Percentiles rank a stretch among this genome's conserved stretches.
phyloP scores from a whole-genome alignment of 2,329 filamentous ascomycete genomes.

The Clarireedia hainanense region DNA sequence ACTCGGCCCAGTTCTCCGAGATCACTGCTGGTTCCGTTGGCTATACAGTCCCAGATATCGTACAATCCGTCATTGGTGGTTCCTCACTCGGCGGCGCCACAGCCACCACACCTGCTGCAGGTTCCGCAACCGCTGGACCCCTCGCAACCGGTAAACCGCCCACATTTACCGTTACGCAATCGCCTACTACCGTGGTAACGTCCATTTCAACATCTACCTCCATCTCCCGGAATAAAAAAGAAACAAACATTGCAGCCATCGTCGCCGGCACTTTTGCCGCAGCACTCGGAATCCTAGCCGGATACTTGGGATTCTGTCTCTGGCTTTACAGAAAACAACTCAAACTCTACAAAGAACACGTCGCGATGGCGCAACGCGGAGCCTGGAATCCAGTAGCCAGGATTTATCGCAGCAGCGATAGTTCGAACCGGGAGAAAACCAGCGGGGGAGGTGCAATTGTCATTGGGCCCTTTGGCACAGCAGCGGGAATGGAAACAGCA shows the following conservation, averaged over 20 bases:
- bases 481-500: background rate
- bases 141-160: slow-evolving; percentile 62
- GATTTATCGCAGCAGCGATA: background rate
- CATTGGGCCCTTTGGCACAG: background rate
- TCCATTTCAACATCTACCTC: slow-evolving; percentile 26
- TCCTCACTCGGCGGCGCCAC: slow-evolving; percentile 55
- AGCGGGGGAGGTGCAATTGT: background rate
- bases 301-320: slow-evolving; percentile 62
- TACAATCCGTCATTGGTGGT: slow-evolving; percentile 57
- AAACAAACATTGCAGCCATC: slow-evolving; percentile 35
- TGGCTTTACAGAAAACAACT: slow-evolving; percentile 69
- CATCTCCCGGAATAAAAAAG: slow-evolving; percentile 11
- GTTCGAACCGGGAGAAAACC: background rate
- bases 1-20: slow-evolving; percentile 22
- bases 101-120: slow-evolving; percentile 53
- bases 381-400: slow-evolving; percentile 26
- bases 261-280: slow-evolving; percentile 53
- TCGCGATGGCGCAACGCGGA: slow-evolving; percentile 55
- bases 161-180: slow-evolving; percentile 57
- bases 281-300: slow-evolving; percentile 51
- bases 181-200: slow-evolving; percentile 45
- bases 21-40: slow-evolving; percentile 52
- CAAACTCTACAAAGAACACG: slow-evolving; percentile 60
- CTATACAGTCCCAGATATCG: slow-evolving; percentile 55
- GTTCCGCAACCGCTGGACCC: slow-evolving; percentile 57